Base-by-base conservation (phyloP, 805 yeast genomes). In the Naumovozyma baii region DNA sequence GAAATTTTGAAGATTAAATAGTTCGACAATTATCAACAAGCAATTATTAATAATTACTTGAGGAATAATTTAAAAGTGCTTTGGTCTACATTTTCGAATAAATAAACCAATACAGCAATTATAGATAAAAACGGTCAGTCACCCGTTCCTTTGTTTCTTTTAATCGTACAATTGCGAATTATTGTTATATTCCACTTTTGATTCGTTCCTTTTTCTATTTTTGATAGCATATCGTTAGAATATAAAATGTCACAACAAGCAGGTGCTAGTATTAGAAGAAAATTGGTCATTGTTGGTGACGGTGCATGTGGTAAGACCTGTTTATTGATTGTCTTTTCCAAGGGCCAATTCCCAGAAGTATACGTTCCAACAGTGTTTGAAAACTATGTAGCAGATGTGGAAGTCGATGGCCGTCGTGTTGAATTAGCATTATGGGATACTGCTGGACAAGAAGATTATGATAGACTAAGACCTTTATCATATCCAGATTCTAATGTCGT, bases 301-400 rank as follows among this genome's bases (percentile, higher is more conserved):
- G 95, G 95, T 78, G 94, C 94, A 43, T 86, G 95, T 71, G 95
- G 95, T 70, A 86, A 86, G 63, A 86, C 95, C 13, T 86, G 95
- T 76, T 72, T 86, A 56, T 73, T 86, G 62, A 85, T 86, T 70
- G 82, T 75, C 45, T 82, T 78, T 63, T 83, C 82, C 55, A 85
- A 80, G 70, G 95, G 85, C 59, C 83, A 79, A 49, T 86, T 85
- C 73, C 96, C 95, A 41, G 92, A 84, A 63, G 88, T 85, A 47
- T 86, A 86, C 60, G 95, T 85, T 34, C 96, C 96, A 57, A 86
- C 96, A 18, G 96, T 88, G 46, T 88, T 88, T 57, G 97, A 88
- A 65, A 90, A 88, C 72, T 90, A 90, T 65, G 96, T 90, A 54
- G 94, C 96, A 33, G 95, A 87, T 63, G 96, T 90, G 42, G 95